Conservation (phyloP, 2,329 filamentous ascomycete species). For the Colletotrichum lindemuthianum region DNA sequence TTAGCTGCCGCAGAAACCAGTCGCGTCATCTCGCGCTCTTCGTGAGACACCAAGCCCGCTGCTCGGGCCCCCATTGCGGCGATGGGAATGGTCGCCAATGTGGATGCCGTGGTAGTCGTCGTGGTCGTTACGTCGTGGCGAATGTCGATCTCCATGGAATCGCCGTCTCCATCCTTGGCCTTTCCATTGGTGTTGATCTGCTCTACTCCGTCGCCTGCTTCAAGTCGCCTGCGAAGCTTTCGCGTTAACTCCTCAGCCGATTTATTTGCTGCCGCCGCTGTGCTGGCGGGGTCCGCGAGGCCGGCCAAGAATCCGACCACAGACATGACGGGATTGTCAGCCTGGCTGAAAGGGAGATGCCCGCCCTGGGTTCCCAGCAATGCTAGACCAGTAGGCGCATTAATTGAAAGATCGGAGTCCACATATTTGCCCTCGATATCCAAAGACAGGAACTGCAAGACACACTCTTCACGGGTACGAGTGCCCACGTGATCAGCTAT, state of each 20-base stretch:
- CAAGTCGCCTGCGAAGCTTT: constrained; percentile 80
- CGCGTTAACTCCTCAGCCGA: constrained; percentile 88
- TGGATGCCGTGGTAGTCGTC: constrained; percentile 60
- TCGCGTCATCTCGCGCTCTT: constrained; percentile 95
- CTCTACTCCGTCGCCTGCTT: constrained; percentile 56
- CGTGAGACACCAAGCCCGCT: constrained; percentile 89
- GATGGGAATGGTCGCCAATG: constrained; percentile 81
- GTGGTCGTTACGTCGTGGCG: constrained; percentile 60
- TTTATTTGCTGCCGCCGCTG: constrained; percentile 88
- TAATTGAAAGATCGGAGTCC: constrained; percentile 72
- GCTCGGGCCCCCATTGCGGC: constrained; percentile 87
- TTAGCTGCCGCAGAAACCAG: constrained; percentile 94
- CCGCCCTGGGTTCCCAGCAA: constrained; percentile 79
- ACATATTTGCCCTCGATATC: constrained; percentile 98
- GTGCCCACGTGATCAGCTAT: constrained; percentile 93
- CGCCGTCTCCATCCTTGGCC: constrained; percentile 64
- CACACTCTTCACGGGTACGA: constrained; percentile 93
- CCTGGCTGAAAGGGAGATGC: constrained; percentile 83
- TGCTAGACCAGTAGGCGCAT: constrained; percentile 66
- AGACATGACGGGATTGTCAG: constrained; percentile 96
- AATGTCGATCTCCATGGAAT: constrained; percentile 73
- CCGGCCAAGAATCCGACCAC: constrained; percentile 94
- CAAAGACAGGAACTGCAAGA: constrained; percentile 93
- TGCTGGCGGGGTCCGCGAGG: constrained; percentile 88
- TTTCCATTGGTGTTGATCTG: constrained; percentile 61